Evolutionary conservation across 2,329 filamentous ascomycete species (phyloP), one percentile per base, ranked within the genome.

Genomic region (Helicocarpus griseus): DNA sequence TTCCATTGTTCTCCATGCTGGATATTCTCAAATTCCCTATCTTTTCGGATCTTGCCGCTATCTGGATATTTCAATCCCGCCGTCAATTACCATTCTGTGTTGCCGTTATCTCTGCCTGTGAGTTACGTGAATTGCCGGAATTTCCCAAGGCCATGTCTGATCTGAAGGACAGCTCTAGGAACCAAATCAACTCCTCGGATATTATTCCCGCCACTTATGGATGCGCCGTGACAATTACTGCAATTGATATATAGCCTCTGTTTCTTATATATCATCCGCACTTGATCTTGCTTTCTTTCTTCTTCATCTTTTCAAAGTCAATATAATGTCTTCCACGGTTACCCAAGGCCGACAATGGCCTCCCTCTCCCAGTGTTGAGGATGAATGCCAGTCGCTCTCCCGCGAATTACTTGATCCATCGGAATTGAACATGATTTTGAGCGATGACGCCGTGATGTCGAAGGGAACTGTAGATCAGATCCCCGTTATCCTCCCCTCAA

Each of bases 381-480:
- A 74, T 52, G 72, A 73, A 57, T 55, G 59, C n/a, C 60, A 62
- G 31, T 68, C 72, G 28, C 63, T 74, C 24, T 64, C 69, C 17
- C 67, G 66, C 54, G 72, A 75, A 57, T 49, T 70, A 11, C 53
- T 65, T 26, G 66, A 65, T 46, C 54, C 61, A 28, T 60, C 63
- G 49, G 58, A 61, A 41, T 54, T 62, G 22, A 43, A 28, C 47
- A 50, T 24, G 41, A 50, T 36, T 31, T n/a, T 33, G 24, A 38
- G 53, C 44, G 55, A 58, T 52, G 36, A 35, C 11, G 29, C 48
- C 13, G 61, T 62, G 17, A 35, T 62, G 49, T 57, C 52, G 50
- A 62, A 68, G 56, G 72, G 73, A 40, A 63, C 66, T 39, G 60
- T 74, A 54, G 70, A 74, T 55, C 73, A 75, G 55, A 65, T 65